Conservation (phyloP, 257 asterid species). For the Ligustrum vulgare region DNA sequence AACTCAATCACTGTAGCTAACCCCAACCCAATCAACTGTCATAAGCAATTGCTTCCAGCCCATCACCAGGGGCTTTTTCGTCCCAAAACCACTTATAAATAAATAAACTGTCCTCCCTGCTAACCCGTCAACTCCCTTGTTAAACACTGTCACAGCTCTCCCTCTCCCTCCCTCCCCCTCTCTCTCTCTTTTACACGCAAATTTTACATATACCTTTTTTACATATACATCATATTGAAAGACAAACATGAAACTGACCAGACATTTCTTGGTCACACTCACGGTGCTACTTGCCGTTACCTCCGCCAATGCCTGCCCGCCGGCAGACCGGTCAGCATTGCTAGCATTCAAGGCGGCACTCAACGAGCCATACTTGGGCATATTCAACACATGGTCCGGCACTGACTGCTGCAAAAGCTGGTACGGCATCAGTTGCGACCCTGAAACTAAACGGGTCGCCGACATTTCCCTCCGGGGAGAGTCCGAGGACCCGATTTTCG, state of each 20-base stretch:
- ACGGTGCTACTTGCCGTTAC: conserved; percentile 32
- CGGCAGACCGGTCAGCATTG: conserved; percentile 70
- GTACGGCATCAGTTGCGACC: conserved; percentile 91
- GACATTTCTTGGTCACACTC: conserved; percentile 20
- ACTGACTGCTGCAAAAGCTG: conserved; percentile 73
- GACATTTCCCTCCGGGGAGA: conserved; percentile 91
- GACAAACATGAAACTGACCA: conserved; percentile 27
- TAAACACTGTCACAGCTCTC: background rate
- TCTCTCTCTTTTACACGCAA: background rate
- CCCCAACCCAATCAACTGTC: conserved; percentile 8
- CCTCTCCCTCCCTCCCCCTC: background rate
- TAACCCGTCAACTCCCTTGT: background rate
- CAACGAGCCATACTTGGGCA: conserved; percentile 75
- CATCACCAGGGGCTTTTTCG: conserved; percentile 33
- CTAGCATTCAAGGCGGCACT: conserved; percentile 62
- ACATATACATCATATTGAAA: background rate
- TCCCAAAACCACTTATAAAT: conserved; percentile 33
- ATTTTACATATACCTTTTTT: no score
- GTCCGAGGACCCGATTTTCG: conserved; percentile 87
- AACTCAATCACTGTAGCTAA: conserved; percentile 1
- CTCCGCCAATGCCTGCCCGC: conserved; percentile 52
- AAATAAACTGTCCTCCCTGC: conserved; percentile 11
- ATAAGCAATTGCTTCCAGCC: background rate
- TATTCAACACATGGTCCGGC: conserved; percentile 79
- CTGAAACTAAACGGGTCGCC: conserved; percentile 71